Conservation (phyloP, 352 stramenopile genomes). For the Discostella stelligera region DNA sequence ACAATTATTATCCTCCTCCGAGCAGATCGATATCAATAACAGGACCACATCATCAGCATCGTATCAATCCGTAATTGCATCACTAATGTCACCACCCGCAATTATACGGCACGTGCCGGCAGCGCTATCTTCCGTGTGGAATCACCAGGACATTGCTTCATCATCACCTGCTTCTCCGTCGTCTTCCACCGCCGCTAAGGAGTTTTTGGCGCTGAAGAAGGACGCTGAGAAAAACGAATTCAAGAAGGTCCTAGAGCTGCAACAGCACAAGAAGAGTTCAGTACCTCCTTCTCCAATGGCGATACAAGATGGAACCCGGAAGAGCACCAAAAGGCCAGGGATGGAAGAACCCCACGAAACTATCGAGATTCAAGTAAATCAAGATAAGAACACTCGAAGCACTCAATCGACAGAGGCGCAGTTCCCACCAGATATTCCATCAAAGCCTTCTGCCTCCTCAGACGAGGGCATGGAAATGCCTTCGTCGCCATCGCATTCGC, state of each 20-base stretch:
- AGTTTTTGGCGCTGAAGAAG: slow-evolving; percentile 31
- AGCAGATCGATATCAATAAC: too few species aligned
- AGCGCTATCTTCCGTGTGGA: background rate
- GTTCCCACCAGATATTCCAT: too few species aligned
- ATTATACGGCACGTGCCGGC: too few species aligned
- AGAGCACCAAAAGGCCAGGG: background rate
- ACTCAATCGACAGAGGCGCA: too few species aligned
- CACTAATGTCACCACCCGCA: too few species aligned
- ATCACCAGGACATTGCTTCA: background rate
- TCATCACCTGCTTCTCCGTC: background rate
- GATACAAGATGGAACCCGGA: background rate
- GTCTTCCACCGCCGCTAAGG: background rate
- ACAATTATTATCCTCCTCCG: too few species aligned
- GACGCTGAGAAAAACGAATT: slow-evolving; percentile 36
- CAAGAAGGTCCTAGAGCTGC: slow-evolving; percentile 11
- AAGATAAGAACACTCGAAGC: too few species aligned
- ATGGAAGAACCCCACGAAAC: background rate
- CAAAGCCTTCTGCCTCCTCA: too few species aligned
- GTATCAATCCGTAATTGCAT: too few species aligned
- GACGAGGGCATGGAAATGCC: background rate
- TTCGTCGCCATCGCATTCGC: background rate
- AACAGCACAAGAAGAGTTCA: slow-evolving; percentile 4
- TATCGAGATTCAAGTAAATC: slow-evolving; percentile 1
- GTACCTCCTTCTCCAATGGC: background rate
- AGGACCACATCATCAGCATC: too few species aligned